phyloP scores from a whole-genome alignment of 257 asterid species.

The Apocynum venetum region DNA sequence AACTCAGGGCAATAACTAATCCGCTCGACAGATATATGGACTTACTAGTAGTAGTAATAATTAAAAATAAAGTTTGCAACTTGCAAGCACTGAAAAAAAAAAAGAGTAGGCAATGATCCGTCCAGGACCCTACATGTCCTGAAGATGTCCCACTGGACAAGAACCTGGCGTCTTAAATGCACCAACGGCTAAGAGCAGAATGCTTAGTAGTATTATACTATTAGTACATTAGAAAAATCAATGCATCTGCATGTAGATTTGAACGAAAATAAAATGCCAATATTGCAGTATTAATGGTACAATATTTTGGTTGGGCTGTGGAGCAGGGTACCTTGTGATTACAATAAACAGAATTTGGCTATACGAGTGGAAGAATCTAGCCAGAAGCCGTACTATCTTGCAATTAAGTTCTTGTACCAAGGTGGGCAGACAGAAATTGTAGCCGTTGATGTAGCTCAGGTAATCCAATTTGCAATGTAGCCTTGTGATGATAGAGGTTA shows the following conservation, averaged over 20 bases:
- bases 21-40: no score
- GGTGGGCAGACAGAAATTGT: constrained; percentile 86
- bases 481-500: no score
- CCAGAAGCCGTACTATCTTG: constrained; percentile 55
- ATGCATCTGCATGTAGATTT: not conserved
- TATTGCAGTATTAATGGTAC: not conserved
- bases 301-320: not conserved
- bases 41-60: no score
- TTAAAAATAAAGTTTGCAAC: not conserved
- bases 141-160: not conserved
- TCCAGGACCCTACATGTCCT: not conserved
- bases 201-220: not conserved
- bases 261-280: not conserved
- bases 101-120: no score
- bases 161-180: not conserved
- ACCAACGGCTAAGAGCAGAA: not conserved
- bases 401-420: constrained; percentile 57
- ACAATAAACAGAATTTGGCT: constrained; percentile 52
- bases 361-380: constrained; percentile 75
- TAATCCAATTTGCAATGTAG: constrained; percentile 7
- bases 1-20: no score
- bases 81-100: not conserved
- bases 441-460: constrained; percentile 61
- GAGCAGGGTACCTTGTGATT: constrained; percentile 60
- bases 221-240: not conserved